Evolutionary conservation across 257 asterid species (phyloP).

Genomic region (Ilex aquifolium): DNA sequence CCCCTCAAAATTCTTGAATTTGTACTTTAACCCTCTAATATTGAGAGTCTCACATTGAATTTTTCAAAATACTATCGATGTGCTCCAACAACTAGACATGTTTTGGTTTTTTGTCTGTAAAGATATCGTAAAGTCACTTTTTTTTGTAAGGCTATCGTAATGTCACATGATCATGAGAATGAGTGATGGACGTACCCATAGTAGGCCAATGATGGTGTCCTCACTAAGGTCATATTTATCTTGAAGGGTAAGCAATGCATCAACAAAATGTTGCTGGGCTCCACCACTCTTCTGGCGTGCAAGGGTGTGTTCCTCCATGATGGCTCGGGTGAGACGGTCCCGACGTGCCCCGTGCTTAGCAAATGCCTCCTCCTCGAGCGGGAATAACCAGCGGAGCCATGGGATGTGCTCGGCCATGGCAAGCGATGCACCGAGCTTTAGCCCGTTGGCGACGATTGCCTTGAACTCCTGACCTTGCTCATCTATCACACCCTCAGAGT

Average conservation of each 20-base stretch:
- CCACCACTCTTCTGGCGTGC: constrained; percentile 53
- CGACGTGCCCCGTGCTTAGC: constrained; percentile 53
- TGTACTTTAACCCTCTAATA: too few relatives aligned
- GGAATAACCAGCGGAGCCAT: constrained; percentile 79
- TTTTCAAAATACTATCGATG: too few relatives aligned
- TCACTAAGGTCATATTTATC: constrained; percentile 70
- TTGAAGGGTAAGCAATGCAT: constrained; percentile 51
- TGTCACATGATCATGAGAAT: neutral
- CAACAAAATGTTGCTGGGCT: constrained; percentile 58
- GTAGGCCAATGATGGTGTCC: constrained; percentile 71
- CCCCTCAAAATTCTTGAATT: too few relatives aligned
- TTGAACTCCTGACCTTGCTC: constrained; percentile 70
- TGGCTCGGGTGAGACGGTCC: constrained; percentile 54
- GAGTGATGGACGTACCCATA: constrained; percentile 47
- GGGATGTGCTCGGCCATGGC: constrained; percentile 70
- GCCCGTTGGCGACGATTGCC: constrained; percentile 54
- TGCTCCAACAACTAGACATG: neutral
- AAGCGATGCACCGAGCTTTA: constrained; percentile 64
- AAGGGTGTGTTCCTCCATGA: constrained; percentile 67
- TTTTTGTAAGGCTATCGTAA: too few relatives aligned
- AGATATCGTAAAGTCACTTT: too few relatives aligned
- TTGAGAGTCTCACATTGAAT: too few relatives aligned
- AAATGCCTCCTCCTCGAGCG: constrained; percentile 56
- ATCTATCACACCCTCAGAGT: constrained; percentile 49
- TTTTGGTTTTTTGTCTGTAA: too few relatives aligned